Percentiles rank a stretch among this genome's conserved stretches.
These are phyloP conservation scores for Neckera pumila DNA, from an alignment of 225 moss, liverwort and hornwort genomes.

Conservation along the genomic window DNA sequence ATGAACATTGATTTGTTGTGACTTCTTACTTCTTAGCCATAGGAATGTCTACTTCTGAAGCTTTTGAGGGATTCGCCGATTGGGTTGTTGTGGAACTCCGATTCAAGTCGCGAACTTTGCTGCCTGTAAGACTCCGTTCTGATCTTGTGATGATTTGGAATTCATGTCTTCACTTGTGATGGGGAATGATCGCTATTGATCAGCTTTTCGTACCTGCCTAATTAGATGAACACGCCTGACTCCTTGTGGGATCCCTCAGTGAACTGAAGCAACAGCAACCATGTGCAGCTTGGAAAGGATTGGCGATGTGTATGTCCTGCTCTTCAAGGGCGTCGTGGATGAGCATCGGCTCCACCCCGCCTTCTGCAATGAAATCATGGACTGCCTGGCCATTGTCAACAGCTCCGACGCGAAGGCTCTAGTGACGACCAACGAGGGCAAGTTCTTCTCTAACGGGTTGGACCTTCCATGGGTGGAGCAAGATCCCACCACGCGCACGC, in stretches of 20 bases:
- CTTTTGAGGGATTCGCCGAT: background rate
- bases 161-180: background rate
- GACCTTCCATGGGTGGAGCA: conserved; percentile 33
- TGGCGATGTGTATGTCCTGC: conserved; percentile 43
- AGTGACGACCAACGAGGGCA: conserved; percentile 67
- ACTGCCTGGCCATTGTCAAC: conserved; percentile 35
- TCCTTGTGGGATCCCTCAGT: background rate
- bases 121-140: background rate
- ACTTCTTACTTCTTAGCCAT: background rate
- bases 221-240: background rate
- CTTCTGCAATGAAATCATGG: conserved; percentile 19
- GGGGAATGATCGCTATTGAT: background rate
- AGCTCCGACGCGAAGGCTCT: conserved; percentile 53
- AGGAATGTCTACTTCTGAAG: background rate
- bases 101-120: background rate
- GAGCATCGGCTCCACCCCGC: conserved; percentile 48
- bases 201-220: background rate
- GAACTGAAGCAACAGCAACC: background rate
- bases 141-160: background rate
- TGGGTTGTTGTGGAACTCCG: background rate
- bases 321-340: conserved; percentile 33
- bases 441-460: conserved; percentile 64
- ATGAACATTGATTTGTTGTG: background rate
- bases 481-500: background rate
- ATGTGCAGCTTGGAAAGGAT: conserved; percentile 54